Base-by-base conservation (phyloP, 1,139 yeast genomes). In the Yamadazyma kanchanaburiensis region DNA sequence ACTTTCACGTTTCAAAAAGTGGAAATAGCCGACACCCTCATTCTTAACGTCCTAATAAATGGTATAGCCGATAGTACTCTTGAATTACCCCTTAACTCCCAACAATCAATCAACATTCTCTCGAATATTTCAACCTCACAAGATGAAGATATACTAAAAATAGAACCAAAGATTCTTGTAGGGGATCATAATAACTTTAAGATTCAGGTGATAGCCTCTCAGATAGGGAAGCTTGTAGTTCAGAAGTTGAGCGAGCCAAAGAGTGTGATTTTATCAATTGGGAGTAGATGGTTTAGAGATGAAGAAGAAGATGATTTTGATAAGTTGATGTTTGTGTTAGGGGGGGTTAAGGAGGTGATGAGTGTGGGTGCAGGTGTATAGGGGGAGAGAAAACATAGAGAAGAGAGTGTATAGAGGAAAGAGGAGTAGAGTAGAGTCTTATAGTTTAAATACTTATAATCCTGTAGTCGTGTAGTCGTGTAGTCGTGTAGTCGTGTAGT, bases 31-130 rank as follows among this genome's bases (percentile, higher is more conserved):
- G 67, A 67, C 35, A 56, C 57, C 30, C 46, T 58, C 28, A 53
- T 68, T 11, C 31, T 67, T 31, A 66, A 65, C 33, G 47, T 68
- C 7, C 51, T 58, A 21, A 51, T 58, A 22, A 49, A 66, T 40
- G 71, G 71, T 1, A 51, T 60, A 5, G 56, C 60, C 42, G 74
- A 67, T 41, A 56, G 71, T 10, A 64, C 73, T 0, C 61, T 62
- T 33, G 65, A 63, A 26, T 44, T 68, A 6, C 70, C 72, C 2
- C 37, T 64, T 15, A 52, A 65, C n/a, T 53, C 71, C 7, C 55
- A 57, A 33, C 47, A 60, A 10, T 44, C 61, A 13, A 49, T 56
- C 6, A 51, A 47, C 28, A 40, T 47, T 21, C 37, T 42, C 7
- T 46, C 46, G 7, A 33, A 35, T 14, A 34, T 48, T 11, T 37